These are phyloP conservation scores for Simplicillium aogashimaense DNA, from an alignment of 2,329 filamentous ascomycete genomes.

Conservation along the genomic window DNA sequence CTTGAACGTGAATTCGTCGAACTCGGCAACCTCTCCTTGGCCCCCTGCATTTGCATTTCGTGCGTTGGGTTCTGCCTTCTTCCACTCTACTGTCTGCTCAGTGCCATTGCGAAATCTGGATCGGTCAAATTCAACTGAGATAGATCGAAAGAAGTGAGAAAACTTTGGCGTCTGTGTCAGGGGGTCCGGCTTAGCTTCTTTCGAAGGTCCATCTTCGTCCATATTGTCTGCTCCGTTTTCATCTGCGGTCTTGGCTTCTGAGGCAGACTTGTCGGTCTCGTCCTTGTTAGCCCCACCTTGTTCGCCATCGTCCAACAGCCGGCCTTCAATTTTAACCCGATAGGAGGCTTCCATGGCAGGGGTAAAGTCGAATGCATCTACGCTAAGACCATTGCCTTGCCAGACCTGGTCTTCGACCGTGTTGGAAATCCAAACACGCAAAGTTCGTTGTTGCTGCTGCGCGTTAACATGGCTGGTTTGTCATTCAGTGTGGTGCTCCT, in stretches of 20 bases:
- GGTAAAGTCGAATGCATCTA: constrained; percentile 74
- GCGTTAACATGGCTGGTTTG: background rate
- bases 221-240: constrained; percentile 23
- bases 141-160: constrained; percentile 74
- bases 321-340: constrained; percentile 84
- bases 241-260: constrained; percentile 11
- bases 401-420: constrained; percentile 90
- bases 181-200: constrained; percentile 19
- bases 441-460: constrained; percentile 61
- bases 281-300: constrained; percentile 34
- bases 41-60: constrained; percentile 30
- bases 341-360: constrained; percentile 71
- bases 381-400: constrained; percentile 62
- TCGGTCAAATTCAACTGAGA: constrained; percentile 64
- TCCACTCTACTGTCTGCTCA: constrained; percentile 69
- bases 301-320: constrained; percentile 62
- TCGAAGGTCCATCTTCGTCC: constrained; percentile 18
- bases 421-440: constrained; percentile 92
- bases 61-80: constrained; percentile 57
- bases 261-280: constrained; percentile 25
- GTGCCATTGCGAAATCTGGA: constrained; percentile 44
- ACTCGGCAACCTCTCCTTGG: constrained; percentile 57
- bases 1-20: constrained; percentile 87
- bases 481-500: constrained; percentile 1
- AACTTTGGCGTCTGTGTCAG: constrained; percentile 31